Percentiles rank a stretch among this genome's conserved stretches.
These are phyloP conservation scores for Pelargonium nanum DNA, from an alignment of 345 rosid species.

Conservation along the genomic window DNA sequence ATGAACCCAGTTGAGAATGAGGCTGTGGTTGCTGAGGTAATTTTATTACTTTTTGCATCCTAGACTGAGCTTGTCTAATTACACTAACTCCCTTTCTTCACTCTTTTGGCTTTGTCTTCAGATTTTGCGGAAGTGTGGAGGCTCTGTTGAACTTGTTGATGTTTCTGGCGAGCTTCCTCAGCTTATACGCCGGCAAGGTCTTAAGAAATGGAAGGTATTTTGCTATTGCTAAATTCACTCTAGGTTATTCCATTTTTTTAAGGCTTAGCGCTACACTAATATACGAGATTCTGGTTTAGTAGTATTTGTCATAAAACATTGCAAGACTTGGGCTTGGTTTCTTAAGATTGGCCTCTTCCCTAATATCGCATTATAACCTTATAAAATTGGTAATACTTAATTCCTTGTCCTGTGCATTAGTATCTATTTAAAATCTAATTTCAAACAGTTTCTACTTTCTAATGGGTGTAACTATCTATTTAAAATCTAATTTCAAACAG, in stretches of 20 bases:
- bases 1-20: constrained; percentile 97
- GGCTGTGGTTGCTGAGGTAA: constrained; percentile 96
- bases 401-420: too few relatives aligned
- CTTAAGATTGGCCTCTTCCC: neutral
- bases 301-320: neutral
- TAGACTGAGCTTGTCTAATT: neutral
- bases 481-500: too few relatives aligned
- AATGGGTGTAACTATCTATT: too few relatives aligned
- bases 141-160: constrained; percentile 77
- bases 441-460: too few relatives aligned
- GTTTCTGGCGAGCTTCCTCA: constrained; percentile 73
- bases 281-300: neutral
- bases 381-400: too few relatives aligned
- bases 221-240: constrained; percentile 4
- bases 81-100: neutral
- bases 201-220: constrained; percentile 81
- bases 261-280: neutral
- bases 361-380: neutral
- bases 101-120: constrained; percentile 11
- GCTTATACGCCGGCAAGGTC: constrained; percentile 77
- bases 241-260: too few relatives aligned
- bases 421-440: too few relatives aligned
- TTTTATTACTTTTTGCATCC: neutral
- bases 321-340: neutral
- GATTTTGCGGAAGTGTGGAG: constrained; percentile 73